Evolutionary conservation across 805 yeast genomes (phyloP).

Genomic region (Cephaloascus fragrans): DNA sequence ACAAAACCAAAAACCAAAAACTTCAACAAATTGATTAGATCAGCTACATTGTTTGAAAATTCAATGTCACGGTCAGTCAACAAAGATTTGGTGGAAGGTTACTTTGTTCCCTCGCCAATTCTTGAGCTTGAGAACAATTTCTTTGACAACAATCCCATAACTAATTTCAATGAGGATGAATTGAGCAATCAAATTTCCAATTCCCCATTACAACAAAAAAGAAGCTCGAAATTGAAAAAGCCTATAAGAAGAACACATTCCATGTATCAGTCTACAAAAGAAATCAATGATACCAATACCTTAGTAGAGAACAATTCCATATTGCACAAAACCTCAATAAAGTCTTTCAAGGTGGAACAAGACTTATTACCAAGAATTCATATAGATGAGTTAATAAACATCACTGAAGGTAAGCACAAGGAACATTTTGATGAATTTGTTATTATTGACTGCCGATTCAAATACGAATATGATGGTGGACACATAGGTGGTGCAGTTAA

Average conservation of each 20-base stretch:
- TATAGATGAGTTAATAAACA: conserved; percentile 28
- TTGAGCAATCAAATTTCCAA: conserved; percentile 10
- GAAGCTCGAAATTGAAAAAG: conserved; percentile 12
- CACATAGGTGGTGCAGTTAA: conserved; percentile 82
- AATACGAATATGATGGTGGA: conserved; percentile 88
- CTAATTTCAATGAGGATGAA: too few species aligned
- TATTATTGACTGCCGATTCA: conserved; percentile 84
- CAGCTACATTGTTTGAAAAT: not conserved
- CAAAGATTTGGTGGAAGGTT: too few species aligned
- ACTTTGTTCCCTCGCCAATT: conserved; percentile 1
- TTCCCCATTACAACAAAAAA: conserved; percentile 25
- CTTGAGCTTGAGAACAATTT: not conserved
- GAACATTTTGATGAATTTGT: conserved; percentile 44
- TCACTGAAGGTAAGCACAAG: conserved; percentile 23
- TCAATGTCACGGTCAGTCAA: not conserved
- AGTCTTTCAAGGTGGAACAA: conserved; percentile 24
- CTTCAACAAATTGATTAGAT: not conserved
- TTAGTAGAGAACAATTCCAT: conserved; percentile 9
- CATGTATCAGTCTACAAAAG: conserved; percentile 40
- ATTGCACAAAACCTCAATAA: conserved; percentile 19
- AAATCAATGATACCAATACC: not conserved
- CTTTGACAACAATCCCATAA: conserved; percentile 1
- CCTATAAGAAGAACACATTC: conserved; percentile 57
- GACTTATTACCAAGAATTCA: conserved; percentile 35
- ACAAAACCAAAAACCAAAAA: not conserved